Conservation (phyloP, 2,329 filamentous ascomycete genomes). For the Teratosphaeria pseudoeucalypti region DNA sequence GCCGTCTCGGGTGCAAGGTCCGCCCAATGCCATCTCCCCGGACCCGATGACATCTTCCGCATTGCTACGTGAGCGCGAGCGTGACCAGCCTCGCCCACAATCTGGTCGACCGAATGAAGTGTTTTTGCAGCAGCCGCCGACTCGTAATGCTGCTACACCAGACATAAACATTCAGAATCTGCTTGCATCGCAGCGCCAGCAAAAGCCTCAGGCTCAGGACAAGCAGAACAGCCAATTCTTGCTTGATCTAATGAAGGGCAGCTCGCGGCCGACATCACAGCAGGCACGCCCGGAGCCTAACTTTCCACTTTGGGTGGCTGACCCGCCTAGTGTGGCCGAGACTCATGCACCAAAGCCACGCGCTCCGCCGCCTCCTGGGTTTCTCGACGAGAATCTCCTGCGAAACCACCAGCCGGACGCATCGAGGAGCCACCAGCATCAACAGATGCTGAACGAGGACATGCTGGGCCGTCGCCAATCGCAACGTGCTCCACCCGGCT, state of each 20-base stretch:
- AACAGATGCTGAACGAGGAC: conserved; percentile 9
- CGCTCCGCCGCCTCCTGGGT: conserved; percentile 23
- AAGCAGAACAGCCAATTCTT: conserved; percentile 61
- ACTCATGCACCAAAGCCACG: conserved; percentile 29
- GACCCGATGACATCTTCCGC: conserved; percentile 14
- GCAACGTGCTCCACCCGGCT: conserved; percentile 21
- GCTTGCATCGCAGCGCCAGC: conserved; percentile 31
- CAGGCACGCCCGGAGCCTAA: conserved; percentile 20
- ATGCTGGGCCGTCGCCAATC: conserved; percentile 14
- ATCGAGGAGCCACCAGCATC: conserved; percentile 10
- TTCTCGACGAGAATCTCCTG: conserved; percentile 26
- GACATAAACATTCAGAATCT: conserved; percentile 26
- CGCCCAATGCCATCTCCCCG: conserved; percentile 9
- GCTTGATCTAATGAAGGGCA: conserved; percentile 61
- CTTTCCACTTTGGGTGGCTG: conserved; percentile 28
- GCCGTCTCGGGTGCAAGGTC: conserved; percentile 6
- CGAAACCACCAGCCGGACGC: conserved; percentile 17
- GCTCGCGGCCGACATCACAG: conserved; percentile 26
- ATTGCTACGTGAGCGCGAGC: conserved; percentile 6
- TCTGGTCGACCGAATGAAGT: conserved; percentile 14
- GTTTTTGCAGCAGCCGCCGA: conserved; percentile 18
- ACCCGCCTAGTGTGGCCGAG: conserved; percentile 17
- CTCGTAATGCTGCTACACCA: conserved; percentile 20
- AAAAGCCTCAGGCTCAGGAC: conserved; percentile 35
- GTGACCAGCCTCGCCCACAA: conserved; percentile 14